Evolutionary conservation across 2,329 filamentous ascomycete species (phyloP).

Genomic region (Tolypocladium ophioglossoides): DNA sequence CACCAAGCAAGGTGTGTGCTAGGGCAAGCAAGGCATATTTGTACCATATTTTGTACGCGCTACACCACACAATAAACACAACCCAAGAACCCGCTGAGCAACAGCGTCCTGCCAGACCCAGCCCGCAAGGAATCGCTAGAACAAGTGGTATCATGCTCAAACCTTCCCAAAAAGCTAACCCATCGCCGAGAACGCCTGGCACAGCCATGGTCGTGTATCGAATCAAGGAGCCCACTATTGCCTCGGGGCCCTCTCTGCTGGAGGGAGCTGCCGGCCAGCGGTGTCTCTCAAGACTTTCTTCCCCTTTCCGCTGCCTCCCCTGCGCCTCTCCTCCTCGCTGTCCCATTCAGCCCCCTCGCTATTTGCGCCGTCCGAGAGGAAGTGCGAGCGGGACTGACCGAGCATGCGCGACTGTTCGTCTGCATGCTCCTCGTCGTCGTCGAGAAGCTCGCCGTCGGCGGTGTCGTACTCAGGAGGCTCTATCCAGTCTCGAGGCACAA

Average conservation of each 20-base stretch:
- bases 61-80: slow-evolving; percentile 17
- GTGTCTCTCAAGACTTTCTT: slow-evolving; percentile 36
- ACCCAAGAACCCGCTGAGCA: slow-evolving; percentile 3
- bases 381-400: slow-evolving; percentile 22
- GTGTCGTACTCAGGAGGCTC: slow-evolving; percentile 66
- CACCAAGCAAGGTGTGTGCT: neutral
- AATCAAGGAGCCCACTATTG: slow-evolving; percentile 9
- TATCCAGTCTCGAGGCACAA: slow-evolving; percentile 76
- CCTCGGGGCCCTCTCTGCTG: slow-evolving; percentile 39
- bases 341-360: slow-evolving; percentile 26
- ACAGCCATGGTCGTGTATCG: neutral
- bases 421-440: slow-evolving; percentile 37
- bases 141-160: slow-evolving; percentile 6
- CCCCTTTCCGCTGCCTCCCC: slow-evolving; percentile 29
- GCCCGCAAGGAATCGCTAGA: slow-evolving; percentile 5
- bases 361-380: slow-evolving; percentile 16
- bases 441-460: slow-evolving; percentile 58
- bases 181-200: neutral
- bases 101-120: neutral
- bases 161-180: neutral
- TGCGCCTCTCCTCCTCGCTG: slow-evolving; percentile 33
- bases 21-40: slow-evolving; percentile 10
- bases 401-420: slow-evolving; percentile 52
- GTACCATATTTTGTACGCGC: slow-evolving; percentile 25
- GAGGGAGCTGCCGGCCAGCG: slow-evolving; percentile 38